A percentile compares a stretch with the other conserved stretches of the same genome.
phyloP scores from a whole-genome alignment of 352 stramenopile genomes.

The Stramenopiles sp. region DNA sequence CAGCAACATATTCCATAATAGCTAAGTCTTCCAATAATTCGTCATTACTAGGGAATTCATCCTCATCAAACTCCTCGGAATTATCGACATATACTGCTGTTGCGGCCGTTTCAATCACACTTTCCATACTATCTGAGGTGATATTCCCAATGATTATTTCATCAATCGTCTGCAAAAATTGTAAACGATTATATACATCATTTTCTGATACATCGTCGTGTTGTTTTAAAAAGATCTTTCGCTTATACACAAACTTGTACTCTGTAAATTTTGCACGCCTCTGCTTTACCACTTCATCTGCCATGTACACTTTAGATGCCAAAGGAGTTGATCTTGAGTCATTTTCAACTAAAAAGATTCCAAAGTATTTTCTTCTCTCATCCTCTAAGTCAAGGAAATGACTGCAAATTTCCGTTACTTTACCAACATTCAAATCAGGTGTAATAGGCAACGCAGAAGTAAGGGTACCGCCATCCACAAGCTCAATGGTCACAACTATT shows the following conservation, averaged over 20 bases:
- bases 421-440: slow-evolving; percentile 61
- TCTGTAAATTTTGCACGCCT: slow-evolving; percentile 57
- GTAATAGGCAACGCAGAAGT: slow-evolving; percentile 72
- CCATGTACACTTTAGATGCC: slow-evolving; percentile 51
- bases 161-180: slow-evolving; percentile 71
- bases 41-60: neutral
- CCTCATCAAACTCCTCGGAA: slow-evolving; percentile 5
- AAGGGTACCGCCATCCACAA: slow-evolving; percentile 66
- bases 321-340: slow-evolving; percentile 42
- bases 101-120: slow-evolving; percentile 45
- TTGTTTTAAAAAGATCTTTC: slow-evolving; percentile 65
- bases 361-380: slow-evolving; percentile 30
- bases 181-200: slow-evolving; percentile 49
- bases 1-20: slow-evolving; percentile 59
- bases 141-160: slow-evolving; percentile 68
- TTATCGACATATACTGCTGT: slow-evolving; percentile 51
- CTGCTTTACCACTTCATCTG: slow-evolving; percentile 64
- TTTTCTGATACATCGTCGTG: slow-evolving; percentile 33
- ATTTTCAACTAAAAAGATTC: slow-evolving; percentile 39
- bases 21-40: slow-evolving; percentile 25
- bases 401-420: slow-evolving; percentile 70
- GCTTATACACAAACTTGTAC: slow-evolving; percentile 64
- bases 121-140: slow-evolving; percentile 45
- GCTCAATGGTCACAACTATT: slow-evolving; percentile 71
- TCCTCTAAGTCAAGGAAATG: slow-evolving; percentile 70